Conservation (phyloP, 2,329 filamentous ascomycete species). For the Arthrobotrys pseudoclavata region DNA sequence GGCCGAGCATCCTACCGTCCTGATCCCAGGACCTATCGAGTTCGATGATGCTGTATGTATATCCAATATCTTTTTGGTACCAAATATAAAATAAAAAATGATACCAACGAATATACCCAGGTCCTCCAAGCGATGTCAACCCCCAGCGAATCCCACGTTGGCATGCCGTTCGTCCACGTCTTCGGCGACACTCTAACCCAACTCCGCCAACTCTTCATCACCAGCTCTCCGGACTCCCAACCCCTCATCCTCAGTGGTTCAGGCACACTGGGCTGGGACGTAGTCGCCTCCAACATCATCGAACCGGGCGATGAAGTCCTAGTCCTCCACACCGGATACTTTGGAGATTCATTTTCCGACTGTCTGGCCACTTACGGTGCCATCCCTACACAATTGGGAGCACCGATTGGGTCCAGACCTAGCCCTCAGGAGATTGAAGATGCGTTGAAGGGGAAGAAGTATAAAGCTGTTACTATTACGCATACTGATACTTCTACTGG, state of each 20-base stretch:
- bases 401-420: constrained; percentile 87
- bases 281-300: constrained; percentile 91
- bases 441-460: constrained; percentile 88
- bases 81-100: neutral
- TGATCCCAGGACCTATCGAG: constrained; percentile 98
- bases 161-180: constrained; percentile 85
- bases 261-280: constrained; percentile 95
- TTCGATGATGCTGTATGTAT: constrained; percentile 81
- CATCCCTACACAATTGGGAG: constrained; percentile 89
- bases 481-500: constrained; percentile 98
- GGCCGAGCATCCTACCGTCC: constrained; percentile 75
- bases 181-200: constrained; percentile 91
- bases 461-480: constrained; percentile 94
- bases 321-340: constrained; percentile 94
- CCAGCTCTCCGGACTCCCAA: constrained; percentile 82
- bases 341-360: constrained; percentile 92
- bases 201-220: constrained; percentile 94
- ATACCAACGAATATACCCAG: constrained; percentile 2
- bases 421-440: constrained; percentile 89
- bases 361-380: constrained; percentile 92
- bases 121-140: constrained; percentile 52
- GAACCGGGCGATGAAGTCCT: constrained; percentile 91
- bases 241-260: constrained; percentile 95
- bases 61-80: neutral
- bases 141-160: constrained; percentile 90